Evolutionary conservation across 116 monocot genomes (phyloP).

Genomic region (Iris pallida): DNA sequence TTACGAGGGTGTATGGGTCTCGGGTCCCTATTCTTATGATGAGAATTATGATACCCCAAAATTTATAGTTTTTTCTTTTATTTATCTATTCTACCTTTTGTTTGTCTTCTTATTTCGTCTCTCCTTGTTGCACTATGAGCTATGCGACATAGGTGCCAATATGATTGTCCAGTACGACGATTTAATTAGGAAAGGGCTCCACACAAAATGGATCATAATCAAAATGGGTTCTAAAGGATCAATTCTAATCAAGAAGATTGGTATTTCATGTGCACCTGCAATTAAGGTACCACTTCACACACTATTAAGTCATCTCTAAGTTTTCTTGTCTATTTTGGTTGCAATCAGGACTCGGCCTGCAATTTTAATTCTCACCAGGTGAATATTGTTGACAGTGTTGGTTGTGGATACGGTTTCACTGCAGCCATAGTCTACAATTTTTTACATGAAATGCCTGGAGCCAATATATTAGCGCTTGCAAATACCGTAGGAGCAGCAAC

Average conservation of each 20-base stretch:
- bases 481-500: slow-evolving; percentile 89
- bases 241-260: slow-evolving; percentile 45
- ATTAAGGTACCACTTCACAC: slow-evolving; percentile 49
- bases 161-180: no score
- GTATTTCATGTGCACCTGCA: slow-evolving; percentile 60
- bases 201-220: slow-evolving; percentile 75
- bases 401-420: slow-evolving; percentile 83
- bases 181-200: slow-evolving; percentile 46
- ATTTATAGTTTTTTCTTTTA: no score
- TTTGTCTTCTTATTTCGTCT: no score
- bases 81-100: no score
- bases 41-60: no score
- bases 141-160: no score
- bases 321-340: no score
- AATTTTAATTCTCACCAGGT: slow-evolving; percentile 29
- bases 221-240: slow-evolving; percentile 94
- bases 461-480: slow-evolving; percentile 60
- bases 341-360: no score
- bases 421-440: slow-evolving; percentile 76
- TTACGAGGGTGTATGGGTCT: no score
- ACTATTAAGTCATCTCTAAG: background rate
- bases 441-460: slow-evolving; percentile 44
- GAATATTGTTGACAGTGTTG: slow-evolving; percentile 74
- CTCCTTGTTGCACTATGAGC: no score
- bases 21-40: no score